phyloP scores from a whole-genome alignment of 1,284 basidiomycete species.

The Malassezia japonica region DNA sequence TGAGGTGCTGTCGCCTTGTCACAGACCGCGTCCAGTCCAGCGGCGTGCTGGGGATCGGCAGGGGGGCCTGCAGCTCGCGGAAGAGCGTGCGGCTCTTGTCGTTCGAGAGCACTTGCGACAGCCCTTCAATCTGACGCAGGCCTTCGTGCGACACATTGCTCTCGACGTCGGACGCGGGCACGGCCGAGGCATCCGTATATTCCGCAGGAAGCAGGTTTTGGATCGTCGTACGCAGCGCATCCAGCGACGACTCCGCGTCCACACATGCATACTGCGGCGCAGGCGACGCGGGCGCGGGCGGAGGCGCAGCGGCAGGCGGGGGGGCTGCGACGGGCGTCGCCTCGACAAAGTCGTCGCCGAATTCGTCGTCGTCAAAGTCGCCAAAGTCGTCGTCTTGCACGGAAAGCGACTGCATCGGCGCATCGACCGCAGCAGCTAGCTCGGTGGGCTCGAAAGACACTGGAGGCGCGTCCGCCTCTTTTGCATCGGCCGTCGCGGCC shows the following conservation, averaged over 20 bases:
- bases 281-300: background rate
- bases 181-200: background rate
- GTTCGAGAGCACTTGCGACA: slow-evolving; percentile 29
- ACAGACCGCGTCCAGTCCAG: slow-evolving; percentile 39
- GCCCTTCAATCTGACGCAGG: slow-evolving; percentile 30
- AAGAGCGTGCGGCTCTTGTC: slow-evolving; percentile 12
- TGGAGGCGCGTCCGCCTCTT: too few relatives aligned
- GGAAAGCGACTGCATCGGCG: too few relatives aligned
- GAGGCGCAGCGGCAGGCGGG: background rate
- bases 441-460: too few relatives aligned
- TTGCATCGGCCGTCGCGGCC: too few relatives aligned
- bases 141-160: slow-evolving; percentile 10
- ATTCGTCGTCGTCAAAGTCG: slow-evolving; percentile 29
- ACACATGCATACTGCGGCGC: background rate
- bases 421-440: too few relatives aligned
- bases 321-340: slow-evolving; percentile 3
- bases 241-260: slow-evolving; percentile 6
- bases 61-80: slow-evolving; percentile 19
- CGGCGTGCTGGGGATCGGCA: slow-evolving; percentile 23
- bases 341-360: background rate
- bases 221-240: slow-evolving; percentile 17
- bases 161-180: background rate
- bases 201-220: slow-evolving; percentile 6
- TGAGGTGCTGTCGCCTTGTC: slow-evolving; percentile 38
- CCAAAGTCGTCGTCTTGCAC: slow-evolving; percentile 34